These are phyloP conservation scores for Penicillium griseofulvum DNA, from an alignment of 2,329 filamentous ascomycete species.

Conservation along the genomic window DNA sequence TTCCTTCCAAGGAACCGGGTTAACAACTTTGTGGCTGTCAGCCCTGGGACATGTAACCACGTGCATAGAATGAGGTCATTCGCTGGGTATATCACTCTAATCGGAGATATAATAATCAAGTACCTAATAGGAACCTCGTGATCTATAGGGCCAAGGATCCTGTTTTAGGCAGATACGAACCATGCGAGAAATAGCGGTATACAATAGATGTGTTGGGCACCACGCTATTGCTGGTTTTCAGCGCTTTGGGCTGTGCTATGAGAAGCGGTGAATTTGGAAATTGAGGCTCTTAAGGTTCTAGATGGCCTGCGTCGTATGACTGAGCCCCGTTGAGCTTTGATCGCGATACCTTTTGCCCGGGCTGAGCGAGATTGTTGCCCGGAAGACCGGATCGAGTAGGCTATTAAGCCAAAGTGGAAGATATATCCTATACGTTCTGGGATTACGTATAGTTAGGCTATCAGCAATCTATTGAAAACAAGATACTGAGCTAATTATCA, in stretches of 20 bases:
- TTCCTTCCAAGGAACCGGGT: neutral
- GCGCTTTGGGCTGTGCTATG: neutral
- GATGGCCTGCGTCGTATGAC: neutral
- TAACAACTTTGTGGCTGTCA: neutral
- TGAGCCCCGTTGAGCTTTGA: neutral
- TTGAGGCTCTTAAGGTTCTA: constrained; percentile 1
- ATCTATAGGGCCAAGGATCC: neutral
- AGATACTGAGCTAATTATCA: neutral
- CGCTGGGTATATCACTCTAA: neutral
- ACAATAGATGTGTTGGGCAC: neutral
- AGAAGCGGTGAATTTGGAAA: neutral
- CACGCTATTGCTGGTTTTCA: neutral
- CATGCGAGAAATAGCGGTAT: neutral
- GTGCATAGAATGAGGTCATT: constrained; percentile 7
- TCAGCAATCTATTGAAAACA: neutral
- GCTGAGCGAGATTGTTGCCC: neutral
- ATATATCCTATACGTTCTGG: neutral
- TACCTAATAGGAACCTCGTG: neutral
- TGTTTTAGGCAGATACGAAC: neutral
- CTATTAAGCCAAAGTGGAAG: neutral
- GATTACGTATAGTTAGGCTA: too few species aligned
- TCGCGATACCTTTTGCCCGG: neutral
- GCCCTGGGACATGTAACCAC: neutral
- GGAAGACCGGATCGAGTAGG: neutral
- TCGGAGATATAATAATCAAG: neutral